phyloP scores from a whole-genome alignment of 2,329 filamentous ascomycete genomes.

The Aspergillus oerlinghausenensis region DNA sequence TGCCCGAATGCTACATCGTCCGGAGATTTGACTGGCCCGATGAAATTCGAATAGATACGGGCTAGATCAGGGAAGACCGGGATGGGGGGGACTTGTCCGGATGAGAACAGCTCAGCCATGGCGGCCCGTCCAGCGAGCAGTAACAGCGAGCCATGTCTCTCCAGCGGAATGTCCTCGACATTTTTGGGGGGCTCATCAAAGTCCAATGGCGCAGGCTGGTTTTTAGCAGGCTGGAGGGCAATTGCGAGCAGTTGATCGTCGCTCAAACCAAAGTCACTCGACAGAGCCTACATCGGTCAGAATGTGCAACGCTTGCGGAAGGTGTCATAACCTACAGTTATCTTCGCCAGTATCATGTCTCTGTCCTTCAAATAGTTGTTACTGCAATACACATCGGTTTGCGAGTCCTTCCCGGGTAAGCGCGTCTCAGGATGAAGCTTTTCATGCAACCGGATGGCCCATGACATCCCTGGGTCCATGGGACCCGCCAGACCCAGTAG shows the following conservation, averaged over 20 bases:
- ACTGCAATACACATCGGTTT: constrained; percentile 48
- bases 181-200: constrained; percentile 53
- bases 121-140: constrained; percentile 51
- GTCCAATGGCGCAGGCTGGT: constrained; percentile 40
- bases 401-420: constrained; percentile 47
- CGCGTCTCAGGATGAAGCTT: constrained; percentile 50
- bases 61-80: constrained; percentile 52
- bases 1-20: constrained; percentile 39
- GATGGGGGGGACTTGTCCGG: constrained; percentile 36
- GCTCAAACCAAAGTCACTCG: constrained; percentile 50
- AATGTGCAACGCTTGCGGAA: not conserved
- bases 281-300: constrained; percentile 40
- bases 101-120: constrained; percentile 46
- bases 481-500: constrained; percentile 40
- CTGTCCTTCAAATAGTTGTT: constrained; percentile 49
- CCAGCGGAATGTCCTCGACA: constrained; percentile 52
- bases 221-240: constrained; percentile 36
- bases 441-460: constrained; percentile 52
- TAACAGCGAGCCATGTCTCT: constrained; percentile 51
- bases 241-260: constrained; percentile 46
- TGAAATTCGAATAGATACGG: constrained; percentile 48
- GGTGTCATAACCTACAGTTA: constrained; percentile 38
- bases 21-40: constrained; percentile 40
- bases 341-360: constrained; percentile 53
- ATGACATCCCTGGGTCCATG: constrained; percentile 39